Percentiles rank a stretch among this genome's conserved stretches.
These are phyloP conservation scores for Globisporangium solare DNA, from an alignment of 352 stramenopile species.

Conservation along the genomic window DNA sequence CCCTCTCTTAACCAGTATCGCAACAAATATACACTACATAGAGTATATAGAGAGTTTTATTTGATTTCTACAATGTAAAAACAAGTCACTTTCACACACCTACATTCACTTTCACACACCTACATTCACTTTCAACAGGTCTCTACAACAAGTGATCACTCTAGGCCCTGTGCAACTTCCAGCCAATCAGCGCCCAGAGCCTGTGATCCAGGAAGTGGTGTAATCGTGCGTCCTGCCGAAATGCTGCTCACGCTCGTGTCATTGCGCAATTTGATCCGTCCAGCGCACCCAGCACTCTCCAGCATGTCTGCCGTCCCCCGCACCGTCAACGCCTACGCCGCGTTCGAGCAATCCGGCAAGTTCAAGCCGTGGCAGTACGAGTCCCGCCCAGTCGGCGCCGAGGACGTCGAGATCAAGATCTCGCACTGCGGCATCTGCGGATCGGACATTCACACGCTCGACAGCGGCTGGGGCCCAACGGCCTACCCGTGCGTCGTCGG, in stretches of 20 bases:
- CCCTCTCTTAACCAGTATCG: too few species aligned
- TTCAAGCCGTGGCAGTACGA: conserved; percentile 40
- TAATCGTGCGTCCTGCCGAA: too few species aligned
- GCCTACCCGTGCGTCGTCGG: conserved; percentile 40
- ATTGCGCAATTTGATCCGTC: conserved; percentile 9
- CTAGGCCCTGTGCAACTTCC: too few species aligned
- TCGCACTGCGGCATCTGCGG: conserved; percentile 57
- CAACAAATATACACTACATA: too few species aligned
- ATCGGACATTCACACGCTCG: conserved; percentile 46
- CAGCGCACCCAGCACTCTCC: not conserved
- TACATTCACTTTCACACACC: too few species aligned
- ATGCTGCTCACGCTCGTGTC: not conserved
- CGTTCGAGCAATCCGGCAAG: conserved; percentile 23
- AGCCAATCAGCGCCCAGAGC: too few species aligned
- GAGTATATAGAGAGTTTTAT: too few species aligned
- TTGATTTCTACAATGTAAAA: too few species aligned
- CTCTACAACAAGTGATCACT: too few species aligned
- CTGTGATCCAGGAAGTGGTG: too few species aligned
- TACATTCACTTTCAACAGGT: too few species aligned
- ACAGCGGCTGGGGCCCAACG: conserved; percentile 41
- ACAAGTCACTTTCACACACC: too few species aligned
- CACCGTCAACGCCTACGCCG: conserved; percentile 40
- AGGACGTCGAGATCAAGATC: conserved; percentile 61
- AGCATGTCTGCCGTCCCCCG: conserved; percentile 5
- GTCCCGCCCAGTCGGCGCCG: conserved; percentile 32